These are phyloP conservation scores for Vitis cinerea DNA, from an alignment of 164 flowering plant species.

Conservation along the genomic window DNA sequence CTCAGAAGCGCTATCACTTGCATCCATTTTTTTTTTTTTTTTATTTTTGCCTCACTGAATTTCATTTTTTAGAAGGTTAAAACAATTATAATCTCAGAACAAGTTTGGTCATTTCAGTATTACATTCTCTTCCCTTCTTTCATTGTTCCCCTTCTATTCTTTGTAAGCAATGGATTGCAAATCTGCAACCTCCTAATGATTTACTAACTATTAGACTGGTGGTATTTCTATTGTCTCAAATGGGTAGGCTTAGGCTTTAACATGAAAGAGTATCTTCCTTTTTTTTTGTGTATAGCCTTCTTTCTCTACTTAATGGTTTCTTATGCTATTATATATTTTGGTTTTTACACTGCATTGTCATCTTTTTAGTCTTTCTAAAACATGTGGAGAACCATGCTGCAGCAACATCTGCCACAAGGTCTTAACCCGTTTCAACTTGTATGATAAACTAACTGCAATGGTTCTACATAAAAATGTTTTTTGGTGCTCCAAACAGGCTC, in stretches of 20 bases:
- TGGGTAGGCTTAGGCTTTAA: background rate
- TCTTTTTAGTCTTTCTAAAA: no score
- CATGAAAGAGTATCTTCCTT: no score
- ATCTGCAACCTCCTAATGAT: no score
- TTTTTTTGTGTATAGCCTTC: background rate
- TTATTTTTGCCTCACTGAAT: background rate
- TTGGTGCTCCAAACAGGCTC: background rate
- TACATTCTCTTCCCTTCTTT: background rate
- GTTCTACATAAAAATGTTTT: no score
- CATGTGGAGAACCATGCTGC: no score
- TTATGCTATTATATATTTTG: no score
- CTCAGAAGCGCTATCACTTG: background rate
- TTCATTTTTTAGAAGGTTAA: background rate
- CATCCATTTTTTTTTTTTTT: background rate
- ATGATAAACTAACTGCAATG: no score
- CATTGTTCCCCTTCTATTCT: background rate
- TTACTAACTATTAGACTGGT: background rate
- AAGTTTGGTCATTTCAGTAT: background rate
- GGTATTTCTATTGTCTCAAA: background rate
- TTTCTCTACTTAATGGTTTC: no score
- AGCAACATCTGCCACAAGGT: no score
- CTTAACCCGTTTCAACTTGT: no score
- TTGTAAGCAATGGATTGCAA: no score
- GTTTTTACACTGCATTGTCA: background rate
- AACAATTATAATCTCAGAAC: background rate